Percentiles rank a stretch among this genome's conserved stretches.
phyloP scores from a whole-genome alignment of 495 filamentous ascomycete species.

The Oleoguttula mirabilis region DNA sequence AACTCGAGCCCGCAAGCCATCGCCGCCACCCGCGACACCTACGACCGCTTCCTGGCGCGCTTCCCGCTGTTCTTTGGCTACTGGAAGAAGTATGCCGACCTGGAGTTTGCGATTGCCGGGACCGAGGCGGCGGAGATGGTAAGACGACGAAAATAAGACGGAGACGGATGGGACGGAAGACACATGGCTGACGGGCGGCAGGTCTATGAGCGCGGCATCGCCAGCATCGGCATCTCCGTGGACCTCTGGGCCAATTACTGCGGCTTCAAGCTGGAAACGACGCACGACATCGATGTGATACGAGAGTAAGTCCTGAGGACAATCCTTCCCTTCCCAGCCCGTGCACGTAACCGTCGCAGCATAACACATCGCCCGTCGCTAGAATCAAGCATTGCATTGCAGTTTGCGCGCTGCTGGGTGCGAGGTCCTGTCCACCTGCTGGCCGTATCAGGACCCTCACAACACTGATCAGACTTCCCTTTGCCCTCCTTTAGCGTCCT shows the following conservation, averaged over 20 bases:
- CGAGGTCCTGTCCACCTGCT: not conserved
- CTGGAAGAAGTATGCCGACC: constrained; percentile 98
- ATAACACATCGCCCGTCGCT: too few relatives aligned
- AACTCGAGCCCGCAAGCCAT: constrained; percentile 95
- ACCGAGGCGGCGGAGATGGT: constrained; percentile 98
- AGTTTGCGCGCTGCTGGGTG: not conserved
- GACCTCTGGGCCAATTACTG: constrained; percentile 97
- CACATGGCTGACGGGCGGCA: too few relatives aligned
- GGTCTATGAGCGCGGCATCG: constrained; percentile 93
- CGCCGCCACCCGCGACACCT: constrained; percentile 66
- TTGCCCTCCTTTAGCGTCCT: not conserved
- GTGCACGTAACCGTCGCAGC: constrained; percentile 26
- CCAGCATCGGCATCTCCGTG: constrained; percentile 83
- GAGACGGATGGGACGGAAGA: too few relatives aligned
- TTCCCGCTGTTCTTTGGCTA: constrained; percentile 95
- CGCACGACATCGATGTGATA: constrained; percentile 85
- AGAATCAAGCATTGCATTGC: not conserved
- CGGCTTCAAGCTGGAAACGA: constrained; percentile 92
- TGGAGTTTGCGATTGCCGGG: constrained; percentile 92
- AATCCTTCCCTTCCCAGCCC: constrained; percentile 53
- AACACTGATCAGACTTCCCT: too few relatives aligned
- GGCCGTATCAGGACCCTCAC: not conserved
- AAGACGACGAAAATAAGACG: too few relatives aligned
- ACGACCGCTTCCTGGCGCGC: constrained; percentile 87
- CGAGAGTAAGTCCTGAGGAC: constrained; percentile 89